These are phyloP conservation scores for Coix lacrymajobi DNA, from an alignment of 176 grass and related monocot genomes.

Conservation along the genomic window DNA sequence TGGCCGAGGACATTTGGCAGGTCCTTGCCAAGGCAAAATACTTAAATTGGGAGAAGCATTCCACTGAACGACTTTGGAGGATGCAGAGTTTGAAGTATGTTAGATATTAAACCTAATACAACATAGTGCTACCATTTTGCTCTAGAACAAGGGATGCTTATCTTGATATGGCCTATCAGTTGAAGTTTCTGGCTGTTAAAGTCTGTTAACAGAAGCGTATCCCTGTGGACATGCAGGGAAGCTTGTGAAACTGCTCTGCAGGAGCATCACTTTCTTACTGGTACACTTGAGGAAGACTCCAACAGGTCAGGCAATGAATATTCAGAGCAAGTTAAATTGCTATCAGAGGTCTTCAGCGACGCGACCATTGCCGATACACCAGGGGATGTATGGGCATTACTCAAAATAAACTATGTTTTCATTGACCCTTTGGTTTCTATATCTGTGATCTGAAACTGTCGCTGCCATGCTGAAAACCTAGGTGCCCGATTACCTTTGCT, in stretches of 20 bases:
- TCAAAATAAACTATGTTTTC: not conserved
- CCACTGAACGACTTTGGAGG: constrained; percentile 49
- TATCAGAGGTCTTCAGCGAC: constrained; percentile 64
- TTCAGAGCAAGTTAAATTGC: constrained; percentile 55
- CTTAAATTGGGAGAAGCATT: constrained; percentile 63
- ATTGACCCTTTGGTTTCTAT: not conserved
- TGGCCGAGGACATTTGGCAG: constrained; percentile 70
- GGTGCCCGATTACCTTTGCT: constrained; percentile 81
- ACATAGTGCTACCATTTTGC: not conserved
- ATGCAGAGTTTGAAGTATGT: constrained; percentile 69
- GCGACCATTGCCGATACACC: constrained; percentile 39
- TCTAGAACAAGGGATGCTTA: not conserved
- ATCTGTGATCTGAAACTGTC: constrained; percentile 17
- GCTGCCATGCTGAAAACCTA: constrained; percentile 25
- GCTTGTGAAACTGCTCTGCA: constrained; percentile 66
- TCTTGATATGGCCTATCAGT: not conserved
- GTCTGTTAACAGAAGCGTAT: not conserved
- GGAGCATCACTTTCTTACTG: constrained; percentile 66
- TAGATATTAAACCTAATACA: not conserved
- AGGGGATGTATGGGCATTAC: constrained; percentile 52
- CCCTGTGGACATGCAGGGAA: constrained; percentile 38
- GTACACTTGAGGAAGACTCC: constrained; percentile 21
- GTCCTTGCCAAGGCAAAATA: constrained; percentile 79
- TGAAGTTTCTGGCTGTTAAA: not conserved
- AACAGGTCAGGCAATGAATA: constrained; percentile 31